phyloP scores from a whole-genome alignment of 192 early-diverging fungal species.

The Gigaspora rosea region DNA sequence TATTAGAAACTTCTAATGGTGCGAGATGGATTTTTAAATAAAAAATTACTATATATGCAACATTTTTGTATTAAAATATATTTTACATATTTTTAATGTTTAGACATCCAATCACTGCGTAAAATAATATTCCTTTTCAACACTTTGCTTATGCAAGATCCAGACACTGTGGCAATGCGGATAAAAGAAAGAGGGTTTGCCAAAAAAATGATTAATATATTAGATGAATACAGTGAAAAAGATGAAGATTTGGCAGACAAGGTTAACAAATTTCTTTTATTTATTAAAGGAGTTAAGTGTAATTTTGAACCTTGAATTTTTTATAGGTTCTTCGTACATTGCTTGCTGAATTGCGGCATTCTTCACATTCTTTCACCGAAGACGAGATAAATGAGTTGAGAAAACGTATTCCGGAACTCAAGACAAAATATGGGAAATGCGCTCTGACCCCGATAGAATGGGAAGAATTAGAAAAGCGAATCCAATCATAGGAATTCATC shows the following conservation, averaged over 20 bases:
- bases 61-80: neutral
- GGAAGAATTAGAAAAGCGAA: conserved; percentile 7
- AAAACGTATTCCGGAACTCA: conserved; percentile 14
- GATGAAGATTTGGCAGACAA: conserved; percentile 32
- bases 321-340: conserved; percentile 23
- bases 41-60: neutral
- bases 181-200: conserved; percentile 23
- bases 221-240: neutral
- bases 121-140: conserved; percentile 68
- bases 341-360: neutral
- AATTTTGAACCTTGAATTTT: neutral
- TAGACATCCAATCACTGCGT: conserved; percentile 47
- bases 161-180: neutral
- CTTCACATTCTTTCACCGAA: neutral
- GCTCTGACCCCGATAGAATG: conserved; percentile 10
- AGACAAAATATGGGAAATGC: neutral
- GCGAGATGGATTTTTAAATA: conserved; percentile 1
- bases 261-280: neutral
- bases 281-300: neutral
- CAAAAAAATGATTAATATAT: conserved; percentile 22
- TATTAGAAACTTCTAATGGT: conserved; percentile 52
- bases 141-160: conserved; percentile 62
- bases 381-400: conserved; percentile 21
- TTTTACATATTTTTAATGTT: neutral
- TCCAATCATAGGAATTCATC: neutral